These are phyloP conservation scores for Fusarium irregulare DNA, from an alignment of 2,329 filamentous ascomycete species.

Conservation along the genomic window DNA sequence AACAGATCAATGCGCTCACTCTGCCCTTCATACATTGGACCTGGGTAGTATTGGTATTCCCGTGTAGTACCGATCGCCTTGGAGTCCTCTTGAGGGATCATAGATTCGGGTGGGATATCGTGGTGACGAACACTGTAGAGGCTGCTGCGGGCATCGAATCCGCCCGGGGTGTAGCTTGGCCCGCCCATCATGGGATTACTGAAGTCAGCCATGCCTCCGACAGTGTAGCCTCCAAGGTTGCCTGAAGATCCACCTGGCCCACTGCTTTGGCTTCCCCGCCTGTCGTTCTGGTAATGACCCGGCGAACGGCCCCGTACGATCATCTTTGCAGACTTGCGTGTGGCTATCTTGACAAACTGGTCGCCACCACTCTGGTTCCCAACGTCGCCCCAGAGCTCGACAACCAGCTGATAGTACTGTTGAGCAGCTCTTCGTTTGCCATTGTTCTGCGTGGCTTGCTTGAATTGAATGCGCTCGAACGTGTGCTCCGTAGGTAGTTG, in stretches of 20 bases:
- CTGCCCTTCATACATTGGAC: slow-evolving; percentile 61
- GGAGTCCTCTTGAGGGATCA: slow-evolving; percentile 63
- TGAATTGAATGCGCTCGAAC: slow-evolving; percentile 94
- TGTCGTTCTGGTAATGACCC: slow-evolving; percentile 80
- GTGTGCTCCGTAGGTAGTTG: slow-evolving; percentile 65
- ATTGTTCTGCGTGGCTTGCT: slow-evolving; percentile 93
- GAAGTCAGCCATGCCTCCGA: slow-evolving; percentile 47
- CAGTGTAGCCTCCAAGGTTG: slow-evolving; percentile 61
- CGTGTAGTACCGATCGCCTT: slow-evolving; percentile 62
- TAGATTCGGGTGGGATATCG: slow-evolving; percentile 62
- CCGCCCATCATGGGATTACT: slow-evolving; percentile 52
- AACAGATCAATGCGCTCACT: slow-evolving; percentile 65
- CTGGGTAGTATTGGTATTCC: slow-evolving; percentile 67
- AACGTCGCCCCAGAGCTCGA: slow-evolving; percentile 82
- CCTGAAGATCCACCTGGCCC: slow-evolving; percentile 74
- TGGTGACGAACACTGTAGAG: slow-evolving; percentile 61
- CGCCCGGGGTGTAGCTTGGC: slow-evolving; percentile 39
- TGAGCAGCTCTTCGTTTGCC: slow-evolving; percentile 90
- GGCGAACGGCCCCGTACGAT: slow-evolving; percentile 88
- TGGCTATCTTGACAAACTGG: slow-evolving; percentile 77
- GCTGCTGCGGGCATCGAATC: slow-evolving; percentile 45
- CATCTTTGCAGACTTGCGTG: slow-evolving; percentile 80
- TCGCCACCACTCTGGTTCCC: slow-evolving; percentile 58
- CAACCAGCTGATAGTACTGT: slow-evolving; percentile 91
- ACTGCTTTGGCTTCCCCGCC: slow-evolving; percentile 75